phyloP scores from a whole-genome alignment of 129 eudicot genomes.

The Apium graveolens region DNA sequence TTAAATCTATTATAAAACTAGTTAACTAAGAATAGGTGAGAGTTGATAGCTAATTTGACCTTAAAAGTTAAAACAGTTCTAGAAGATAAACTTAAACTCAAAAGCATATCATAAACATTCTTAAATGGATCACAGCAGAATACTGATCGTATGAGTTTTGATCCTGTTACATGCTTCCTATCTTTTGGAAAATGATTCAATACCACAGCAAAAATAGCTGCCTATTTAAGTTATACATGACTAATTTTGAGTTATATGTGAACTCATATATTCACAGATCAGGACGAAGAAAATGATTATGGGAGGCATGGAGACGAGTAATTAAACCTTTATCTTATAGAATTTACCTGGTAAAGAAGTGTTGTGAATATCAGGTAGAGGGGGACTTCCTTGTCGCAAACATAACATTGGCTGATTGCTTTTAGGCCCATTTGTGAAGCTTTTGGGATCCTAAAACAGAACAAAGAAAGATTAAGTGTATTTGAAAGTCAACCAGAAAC shows the following conservation, averaged over 20 bases:
- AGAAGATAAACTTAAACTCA: neutral
- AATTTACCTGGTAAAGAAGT: slow-evolving; percentile 57
- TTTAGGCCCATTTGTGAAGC: slow-evolving; percentile 19
- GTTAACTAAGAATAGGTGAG: neutral
- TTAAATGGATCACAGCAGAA: neutral
- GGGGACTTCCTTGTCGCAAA: slow-evolving; percentile 83
- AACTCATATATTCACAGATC: neutral
- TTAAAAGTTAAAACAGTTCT: neutral
- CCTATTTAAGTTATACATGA: neutral
- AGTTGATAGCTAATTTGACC: neutral
- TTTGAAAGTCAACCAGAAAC: neutral
- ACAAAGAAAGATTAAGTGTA: neutral
- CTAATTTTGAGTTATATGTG: neutral
- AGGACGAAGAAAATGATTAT: neutral
- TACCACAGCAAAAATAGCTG: neutral
- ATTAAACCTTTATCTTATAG: slow-evolving; percentile 20
- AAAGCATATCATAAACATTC: neutral
- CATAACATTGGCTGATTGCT: slow-evolving; percentile 67
- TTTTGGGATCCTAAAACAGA: slow-evolving; percentile 40
- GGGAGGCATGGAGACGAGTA: neutral
- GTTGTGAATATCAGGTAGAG: slow-evolving; percentile 72
- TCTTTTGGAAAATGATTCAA: neutral
- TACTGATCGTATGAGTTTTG: neutral
- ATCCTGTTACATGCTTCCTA: neutral
- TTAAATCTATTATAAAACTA: neutral